A percentile compares a stretch with the other conserved stretches of the same genome.
Conservation (phyloP, 805 yeast genomes). For the Isabelozyma heimii region DNA sequence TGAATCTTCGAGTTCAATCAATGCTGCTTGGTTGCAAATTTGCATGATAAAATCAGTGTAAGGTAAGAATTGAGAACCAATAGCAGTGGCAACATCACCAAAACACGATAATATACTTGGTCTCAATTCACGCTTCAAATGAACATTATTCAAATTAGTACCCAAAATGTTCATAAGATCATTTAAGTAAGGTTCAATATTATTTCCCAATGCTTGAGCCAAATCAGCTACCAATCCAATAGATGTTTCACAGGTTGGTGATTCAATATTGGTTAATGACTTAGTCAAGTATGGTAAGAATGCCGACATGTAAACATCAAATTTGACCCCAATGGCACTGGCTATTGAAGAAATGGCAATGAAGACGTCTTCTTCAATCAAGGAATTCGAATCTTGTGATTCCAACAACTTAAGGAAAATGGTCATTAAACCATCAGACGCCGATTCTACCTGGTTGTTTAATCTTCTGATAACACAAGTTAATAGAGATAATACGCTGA, state of each 20-base stretch:
- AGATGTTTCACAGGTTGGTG: constrained; percentile 83
- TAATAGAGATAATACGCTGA: constrained; percentile 71
- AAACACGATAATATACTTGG: constrained; percentile 89
- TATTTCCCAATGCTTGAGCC: constrained; percentile 79
- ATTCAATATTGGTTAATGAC: constrained; percentile 79
- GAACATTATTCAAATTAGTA: constrained; percentile 60
- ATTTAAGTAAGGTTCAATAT: constrained; percentile 70
- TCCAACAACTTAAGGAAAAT: constrained; percentile 69
- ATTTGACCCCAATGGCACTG: constrained; percentile 67
- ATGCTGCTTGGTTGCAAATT: constrained; percentile 67
- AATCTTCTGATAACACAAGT: constrained; percentile 84
- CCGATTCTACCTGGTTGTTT: constrained; percentile 59
- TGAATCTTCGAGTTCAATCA: constrained; percentile 60
- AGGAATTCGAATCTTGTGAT: constrained; percentile 55
- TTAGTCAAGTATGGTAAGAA: constrained; percentile 79
- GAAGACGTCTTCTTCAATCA: constrained; percentile 92
- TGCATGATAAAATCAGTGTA: constrained; percentile 79
- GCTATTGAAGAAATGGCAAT: constrained; percentile 91
- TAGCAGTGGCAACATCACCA: constrained; percentile 91
- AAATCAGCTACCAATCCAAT: constrained; percentile 95
- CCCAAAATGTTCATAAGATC: constrained; percentile 85
- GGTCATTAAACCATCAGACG: constrained; percentile 82
- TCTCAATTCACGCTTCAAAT: constrained; percentile 75
- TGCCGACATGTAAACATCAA: constrained; percentile 72
- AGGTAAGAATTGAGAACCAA: constrained; percentile 73